phyloP scores from a whole-genome alignment of 768 basidiomycete genomes.

The Psilocybe cubensis region DNA sequence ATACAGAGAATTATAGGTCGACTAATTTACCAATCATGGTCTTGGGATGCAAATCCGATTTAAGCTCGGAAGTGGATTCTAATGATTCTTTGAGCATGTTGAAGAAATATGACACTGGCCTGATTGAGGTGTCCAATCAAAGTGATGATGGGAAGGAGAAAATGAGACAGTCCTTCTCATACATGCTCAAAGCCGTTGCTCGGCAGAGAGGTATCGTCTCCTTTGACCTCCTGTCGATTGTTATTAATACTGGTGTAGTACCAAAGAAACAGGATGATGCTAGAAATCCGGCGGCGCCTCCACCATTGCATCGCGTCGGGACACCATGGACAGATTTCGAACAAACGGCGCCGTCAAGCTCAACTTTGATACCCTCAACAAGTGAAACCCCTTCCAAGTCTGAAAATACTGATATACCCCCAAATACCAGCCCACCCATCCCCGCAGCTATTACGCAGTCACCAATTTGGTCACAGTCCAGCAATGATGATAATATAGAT shows the following conservation, averaged over 20 bases:
- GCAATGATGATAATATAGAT: constrained; percentile 49
- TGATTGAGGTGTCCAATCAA: constrained; percentile 71
- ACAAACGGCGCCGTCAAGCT: constrained; percentile 51
- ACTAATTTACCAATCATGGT: constrained; percentile 70
- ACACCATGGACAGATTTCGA: constrained; percentile 60
- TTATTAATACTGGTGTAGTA: constrained; percentile 23
- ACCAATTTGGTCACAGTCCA: constrained; percentile 57
- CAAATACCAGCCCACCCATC: constrained; percentile 6
- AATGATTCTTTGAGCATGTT: constrained; percentile 52
- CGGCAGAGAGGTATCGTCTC: constrained; percentile 47
- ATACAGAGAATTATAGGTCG: constrained; percentile 60
- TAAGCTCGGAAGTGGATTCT: constrained; percentile 61
- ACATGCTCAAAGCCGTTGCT: constrained; percentile 68
- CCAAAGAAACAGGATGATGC: constrained; percentile 40
- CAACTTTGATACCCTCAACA: constrained; percentile 32
- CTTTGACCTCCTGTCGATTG: neutral
- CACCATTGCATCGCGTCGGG: constrained; percentile 48
- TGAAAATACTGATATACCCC: constrained; percentile 4
- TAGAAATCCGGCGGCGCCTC: constrained; percentile 77
- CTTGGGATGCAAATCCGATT: constrained; percentile 87
- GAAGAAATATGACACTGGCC: constrained; percentile 68
- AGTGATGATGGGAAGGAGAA: constrained; percentile 65
- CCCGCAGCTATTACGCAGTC: constrained; percentile 26
- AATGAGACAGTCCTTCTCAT: constrained; percentile 76
- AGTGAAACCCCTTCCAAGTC: neutral